Conservation (phyloP, 768 basidiomycete species). For the Trametopsis cervina region DNA sequence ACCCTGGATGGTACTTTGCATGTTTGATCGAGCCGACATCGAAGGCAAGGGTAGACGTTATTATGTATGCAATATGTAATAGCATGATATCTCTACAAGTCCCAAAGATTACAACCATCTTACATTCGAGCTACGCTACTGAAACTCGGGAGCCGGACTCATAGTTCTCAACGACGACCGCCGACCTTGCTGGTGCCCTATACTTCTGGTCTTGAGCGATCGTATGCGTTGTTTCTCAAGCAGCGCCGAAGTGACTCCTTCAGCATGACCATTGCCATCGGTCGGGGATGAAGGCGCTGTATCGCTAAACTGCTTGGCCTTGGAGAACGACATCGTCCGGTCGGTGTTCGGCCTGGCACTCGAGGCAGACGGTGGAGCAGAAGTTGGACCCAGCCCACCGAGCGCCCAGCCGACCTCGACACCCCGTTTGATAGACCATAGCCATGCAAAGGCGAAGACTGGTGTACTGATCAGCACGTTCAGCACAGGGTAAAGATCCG, state of each 20-base stretch:
- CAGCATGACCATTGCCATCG: neutral
- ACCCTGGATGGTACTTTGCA: too few relatives aligned
- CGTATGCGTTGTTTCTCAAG: neutral
- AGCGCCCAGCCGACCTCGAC: constrained; percentile 79
- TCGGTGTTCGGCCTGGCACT: neutral
- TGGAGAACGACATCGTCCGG: neutral
- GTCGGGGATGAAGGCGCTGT: neutral
- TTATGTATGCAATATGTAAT: neutral
- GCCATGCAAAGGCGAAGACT: constrained; percentile 77
- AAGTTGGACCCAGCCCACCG: constrained; percentile 36
- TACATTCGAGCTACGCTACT: neutral
- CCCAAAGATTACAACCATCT: neutral
- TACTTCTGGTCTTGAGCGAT: neutral
- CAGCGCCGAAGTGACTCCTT: neutral
- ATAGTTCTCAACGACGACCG: neutral
- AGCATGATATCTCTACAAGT: neutral
- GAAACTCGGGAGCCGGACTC: neutral
- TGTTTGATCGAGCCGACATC: too few relatives aligned
- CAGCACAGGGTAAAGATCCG: constrained; percentile 78
- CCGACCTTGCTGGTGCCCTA: neutral
- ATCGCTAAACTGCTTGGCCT: neutral
- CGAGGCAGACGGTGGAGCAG: neutral
- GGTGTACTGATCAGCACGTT: constrained; percentile 79
- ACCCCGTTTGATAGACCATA: constrained; percentile 83
- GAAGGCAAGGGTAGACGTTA: too few relatives aligned